These are phyloP conservation scores for Podospora pseudopauciseta DNA, from an alignment of 495 filamentous ascomycete genomes.

Conservation along the genomic window DNA sequence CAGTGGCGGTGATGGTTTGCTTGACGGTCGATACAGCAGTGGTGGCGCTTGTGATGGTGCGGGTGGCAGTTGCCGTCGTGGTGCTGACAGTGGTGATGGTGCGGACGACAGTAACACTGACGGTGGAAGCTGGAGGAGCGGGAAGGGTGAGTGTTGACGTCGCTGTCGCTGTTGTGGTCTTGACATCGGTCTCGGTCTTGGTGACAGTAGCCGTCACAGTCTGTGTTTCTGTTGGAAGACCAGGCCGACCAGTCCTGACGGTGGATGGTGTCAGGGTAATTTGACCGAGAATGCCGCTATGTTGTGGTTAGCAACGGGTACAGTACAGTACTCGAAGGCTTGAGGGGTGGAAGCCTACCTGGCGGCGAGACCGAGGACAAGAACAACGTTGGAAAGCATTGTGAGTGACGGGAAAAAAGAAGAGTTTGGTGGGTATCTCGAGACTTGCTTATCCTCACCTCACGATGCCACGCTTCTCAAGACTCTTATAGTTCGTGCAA, in stretches of 20 bases:
- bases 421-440: background rate
- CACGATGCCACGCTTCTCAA: background rate
- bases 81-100: conserved; percentile 13
- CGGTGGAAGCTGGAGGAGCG: conserved; percentile 4
- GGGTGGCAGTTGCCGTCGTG: conserved; percentile 10
- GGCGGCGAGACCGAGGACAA: conserved; percentile 10
- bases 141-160: conserved; percentile 7
- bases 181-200: conserved; percentile 14
- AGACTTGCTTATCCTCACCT: background rate
- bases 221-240: background rate
- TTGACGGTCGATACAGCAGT: background rate
- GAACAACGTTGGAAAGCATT: conserved; percentile 12
- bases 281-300: conserved; percentile 26
- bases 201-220: conserved; percentile 14
- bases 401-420: background rate
- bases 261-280: conserved; percentile 28
- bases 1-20: conserved; percentile 9
- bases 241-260: conserved; percentile 15
- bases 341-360: background rate
- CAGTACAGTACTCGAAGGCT: too few species aligned
- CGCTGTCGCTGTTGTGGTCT: conserved; percentile 16
- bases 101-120: conserved; percentile 5
- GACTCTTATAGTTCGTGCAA: background rate
- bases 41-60: conserved; percentile 4
- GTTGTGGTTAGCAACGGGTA: background rate